Evolutionary conservation across 345 rosid species (phyloP).

Genomic region (Eucalyptus camaldulensis): DNA sequence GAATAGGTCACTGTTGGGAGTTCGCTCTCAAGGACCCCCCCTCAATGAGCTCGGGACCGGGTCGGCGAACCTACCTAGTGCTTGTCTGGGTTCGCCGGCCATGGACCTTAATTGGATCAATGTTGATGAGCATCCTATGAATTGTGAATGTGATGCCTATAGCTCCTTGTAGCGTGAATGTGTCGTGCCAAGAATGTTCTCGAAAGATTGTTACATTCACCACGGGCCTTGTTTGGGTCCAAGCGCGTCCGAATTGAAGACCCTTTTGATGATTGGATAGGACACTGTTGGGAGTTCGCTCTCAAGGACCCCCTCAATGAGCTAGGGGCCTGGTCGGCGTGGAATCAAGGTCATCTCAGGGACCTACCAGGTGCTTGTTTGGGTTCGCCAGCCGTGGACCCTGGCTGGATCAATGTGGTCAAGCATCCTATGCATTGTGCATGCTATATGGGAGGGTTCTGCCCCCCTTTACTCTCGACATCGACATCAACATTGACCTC

Average conservation of each 20-base stretch:
- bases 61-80: neutral
- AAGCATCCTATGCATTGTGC: neutral
- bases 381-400: neutral
- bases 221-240: neutral
- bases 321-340: neutral
- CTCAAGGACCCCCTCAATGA: neutral
- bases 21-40: neutral
- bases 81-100: neutral
- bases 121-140: neutral
- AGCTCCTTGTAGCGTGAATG: neutral
- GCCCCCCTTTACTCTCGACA: neutral
- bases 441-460: neutral
- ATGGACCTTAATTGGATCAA: neutral
- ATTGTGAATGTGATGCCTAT: neutral
- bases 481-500: neutral
- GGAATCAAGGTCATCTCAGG: neutral
- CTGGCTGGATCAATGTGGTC: neutral
- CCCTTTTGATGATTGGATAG: neutral
- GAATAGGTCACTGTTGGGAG: neutral
- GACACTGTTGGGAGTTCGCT: neutral
- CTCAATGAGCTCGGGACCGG: neutral
- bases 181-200: neutral
- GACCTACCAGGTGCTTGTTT: neutral
- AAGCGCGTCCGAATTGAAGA: neutral
- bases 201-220: neutral